Percentiles rank a stretch among this genome's conserved stretches.
phyloP scores from a whole-genome alignment of 176 grass and related monocot genomes.

The Zea luxurians region DNA sequence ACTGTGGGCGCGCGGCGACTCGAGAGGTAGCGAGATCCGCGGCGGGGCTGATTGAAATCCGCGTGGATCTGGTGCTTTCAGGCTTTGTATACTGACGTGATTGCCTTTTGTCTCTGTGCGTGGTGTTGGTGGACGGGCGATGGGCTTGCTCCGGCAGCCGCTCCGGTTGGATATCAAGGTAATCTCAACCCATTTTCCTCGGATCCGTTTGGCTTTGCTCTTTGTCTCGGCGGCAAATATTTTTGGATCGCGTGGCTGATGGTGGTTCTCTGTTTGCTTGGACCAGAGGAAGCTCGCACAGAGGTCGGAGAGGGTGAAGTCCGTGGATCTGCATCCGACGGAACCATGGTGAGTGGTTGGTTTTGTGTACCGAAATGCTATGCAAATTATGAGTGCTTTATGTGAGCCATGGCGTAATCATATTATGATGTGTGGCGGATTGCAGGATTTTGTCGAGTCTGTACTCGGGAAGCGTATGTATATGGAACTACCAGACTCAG shows the following conservation, averaged over 20 bases:
- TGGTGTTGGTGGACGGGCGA: constrained; percentile 7
- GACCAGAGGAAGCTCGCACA: constrained; percentile 99
- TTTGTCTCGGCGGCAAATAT: not conserved
- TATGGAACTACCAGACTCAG: constrained; percentile 99
- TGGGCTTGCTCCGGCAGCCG: constrained; percentile 58
- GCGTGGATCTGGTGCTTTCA: constrained; percentile 44
- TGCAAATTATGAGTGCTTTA: not conserved
- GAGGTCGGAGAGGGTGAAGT: constrained; percentile 97
- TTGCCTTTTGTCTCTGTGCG: constrained; percentile 11
- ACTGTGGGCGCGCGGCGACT: not conserved
- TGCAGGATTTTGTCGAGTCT: constrained; percentile 94
- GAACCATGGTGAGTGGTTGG: constrained; percentile 79
- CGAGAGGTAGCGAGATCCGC: constrained; percentile 36
- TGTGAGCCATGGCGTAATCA: not conserved
- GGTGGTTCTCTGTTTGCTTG: constrained; percentile 32
- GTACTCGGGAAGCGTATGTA: constrained; percentile 92
- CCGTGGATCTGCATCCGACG: constrained; percentile 94
- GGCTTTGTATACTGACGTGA: constrained; percentile 30
- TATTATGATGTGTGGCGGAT: not conserved
- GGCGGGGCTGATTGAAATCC: constrained; percentile 29
- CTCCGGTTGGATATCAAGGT: constrained; percentile 99
- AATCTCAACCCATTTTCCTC: constrained; percentile 17
- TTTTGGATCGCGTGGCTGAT: constrained; percentile 24
- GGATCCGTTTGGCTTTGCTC: constrained; percentile 42
- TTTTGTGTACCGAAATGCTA: not conserved